Base-by-base conservation (phyloP, 1,284 basidiomycete genomes). In the Xerocomus nothofagi region DNA sequence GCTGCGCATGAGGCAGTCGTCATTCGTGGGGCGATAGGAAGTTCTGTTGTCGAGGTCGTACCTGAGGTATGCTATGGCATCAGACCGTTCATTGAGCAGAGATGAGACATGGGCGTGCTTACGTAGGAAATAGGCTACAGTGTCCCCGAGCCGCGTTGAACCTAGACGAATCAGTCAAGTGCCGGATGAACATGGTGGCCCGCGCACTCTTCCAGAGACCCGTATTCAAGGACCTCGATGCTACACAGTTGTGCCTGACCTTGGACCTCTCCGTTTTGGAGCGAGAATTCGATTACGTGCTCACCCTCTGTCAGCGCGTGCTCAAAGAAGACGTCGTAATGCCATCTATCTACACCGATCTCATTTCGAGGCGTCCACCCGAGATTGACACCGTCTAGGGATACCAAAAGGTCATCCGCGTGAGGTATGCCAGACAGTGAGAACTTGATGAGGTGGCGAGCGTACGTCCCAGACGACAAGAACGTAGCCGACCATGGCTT, bases 1-100 rank as follows among this genome's bases (percentile, higher is more conserved):
- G 40, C 75, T 73, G 26, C 91, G 84, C 91, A 93, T 93, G 45
- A 93, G 78, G 62, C 91, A 93, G 61, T 82, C 86, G 58, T 91
- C 86, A 59, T 92, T 91, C 3, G 89, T 92, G 31, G 87, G 87
- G 15, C 86, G 78, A 65, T 85, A 89, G 3, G 78, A 76, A 0
- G 84, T 87, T 48, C 67, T 62, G 56, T 89, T 87, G 42, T 69
- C 66, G 23, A 79, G 70, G 1, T 82, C 83, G 61, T 75, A 87
- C 18, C 82, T 87, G 50, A 9, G 45, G 36, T 20, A 42, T 6
- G 45, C 12, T 2, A 30, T 9, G 24, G 32, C 15, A 31, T 50
- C 14, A 44, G 38, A 24, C 24, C 7, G 20, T 17, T 15, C 9
- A 34, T 24, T 4, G 14, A 30, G 17, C n/a, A 27, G 21, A 23